Conservation (phyloP, 2,329 filamentous ascomycete genomes). For the Mycogone perniciosa region DNA sequence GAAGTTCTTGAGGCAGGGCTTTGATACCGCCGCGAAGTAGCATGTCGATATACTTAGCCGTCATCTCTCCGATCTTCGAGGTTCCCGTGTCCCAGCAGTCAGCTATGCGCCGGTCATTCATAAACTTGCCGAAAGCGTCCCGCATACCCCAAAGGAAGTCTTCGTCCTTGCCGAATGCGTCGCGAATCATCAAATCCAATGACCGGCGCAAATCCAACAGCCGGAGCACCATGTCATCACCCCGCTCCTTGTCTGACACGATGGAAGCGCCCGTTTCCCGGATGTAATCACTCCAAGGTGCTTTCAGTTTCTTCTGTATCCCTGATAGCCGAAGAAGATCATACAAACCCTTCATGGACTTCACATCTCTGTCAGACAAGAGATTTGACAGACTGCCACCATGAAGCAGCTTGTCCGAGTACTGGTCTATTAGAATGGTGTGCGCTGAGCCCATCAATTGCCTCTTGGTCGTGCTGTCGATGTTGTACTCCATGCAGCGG, state of each 20-base stretch:
- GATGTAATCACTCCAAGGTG: slow-evolving; percentile 75
- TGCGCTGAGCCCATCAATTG: slow-evolving; percentile 70
- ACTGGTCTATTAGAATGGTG: slow-evolving; percentile 61
- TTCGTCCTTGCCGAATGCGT: slow-evolving; percentile 73
- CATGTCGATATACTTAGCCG: slow-evolving; percentile 92
- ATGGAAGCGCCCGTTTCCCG: slow-evolving; percentile 66
- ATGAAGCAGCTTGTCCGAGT: slow-evolving; percentile 60
- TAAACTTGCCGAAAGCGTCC: slow-evolving; percentile 81
- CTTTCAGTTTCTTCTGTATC: slow-evolving; percentile 62
- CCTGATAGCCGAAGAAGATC: slow-evolving; percentile 65
- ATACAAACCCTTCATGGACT: slow-evolving; percentile 71
- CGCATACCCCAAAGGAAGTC: slow-evolving; percentile 70
- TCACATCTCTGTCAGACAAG: slow-evolving; percentile 61
- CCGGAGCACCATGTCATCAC: slow-evolving; percentile 79
- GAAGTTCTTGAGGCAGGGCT: slow-evolving; percentile 63
- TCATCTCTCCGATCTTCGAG: slow-evolving; percentile 96
- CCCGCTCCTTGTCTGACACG: slow-evolving; percentile 70
- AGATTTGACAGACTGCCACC: slow-evolving; percentile 63
- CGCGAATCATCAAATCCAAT: slow-evolving; percentile 68
- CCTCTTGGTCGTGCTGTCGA: slow-evolving; percentile 77
- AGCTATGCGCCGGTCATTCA: slow-evolving; percentile 77
- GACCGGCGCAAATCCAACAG: slow-evolving; percentile 74
- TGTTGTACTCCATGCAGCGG: slow-evolving; percentile 72
- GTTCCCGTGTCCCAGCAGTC: slow-evolving; percentile 74
- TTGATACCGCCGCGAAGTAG: slow-evolving; percentile 83